Percentiles rank a stretch among this genome's conserved stretches.
Conservation (phyloP, 2,329 filamentous ascomycete species). For the Thielaviopsis punctulata region DNA sequence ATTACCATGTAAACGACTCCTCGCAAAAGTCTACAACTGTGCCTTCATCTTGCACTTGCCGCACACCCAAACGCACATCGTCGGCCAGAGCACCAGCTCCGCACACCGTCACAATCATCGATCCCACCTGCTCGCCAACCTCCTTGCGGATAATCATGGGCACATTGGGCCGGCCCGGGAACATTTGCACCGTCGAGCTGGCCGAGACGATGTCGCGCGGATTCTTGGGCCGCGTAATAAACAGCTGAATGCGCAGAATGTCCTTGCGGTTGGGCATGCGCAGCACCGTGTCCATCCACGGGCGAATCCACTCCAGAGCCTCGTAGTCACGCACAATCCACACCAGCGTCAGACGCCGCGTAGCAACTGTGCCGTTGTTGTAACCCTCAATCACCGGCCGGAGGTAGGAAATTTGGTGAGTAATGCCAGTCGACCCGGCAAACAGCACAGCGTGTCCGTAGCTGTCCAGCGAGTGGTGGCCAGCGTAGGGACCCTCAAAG, state of each 20-base stretch:
- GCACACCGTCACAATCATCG: constrained; percentile 74
- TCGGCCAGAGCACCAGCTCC: constrained; percentile 60
- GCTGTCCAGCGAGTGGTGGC: constrained; percentile 70
- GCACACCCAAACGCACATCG: constrained; percentile 53
- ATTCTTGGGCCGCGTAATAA: constrained; percentile 74
- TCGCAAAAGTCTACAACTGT: constrained; percentile 58
- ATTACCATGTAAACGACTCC: constrained; percentile 55
- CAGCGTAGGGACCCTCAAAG: constrained; percentile 79
- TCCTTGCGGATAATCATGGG: constrained; percentile 65
- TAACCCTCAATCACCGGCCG: constrained; percentile 57
- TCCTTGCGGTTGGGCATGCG: constrained; percentile 66
- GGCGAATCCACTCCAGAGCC: constrained; percentile 81
- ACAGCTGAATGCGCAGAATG: constrained; percentile 70
- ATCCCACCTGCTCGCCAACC: constrained; percentile 64
- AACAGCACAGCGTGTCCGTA: constrained; percentile 87
- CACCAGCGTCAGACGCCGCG: constrained; percentile 64
- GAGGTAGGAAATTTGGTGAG: constrained; percentile 81
- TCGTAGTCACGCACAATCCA: constrained; percentile 88
- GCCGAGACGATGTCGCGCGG: constrained; percentile 65
- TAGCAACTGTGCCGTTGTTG: constrained; percentile 56
- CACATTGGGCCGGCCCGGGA: constrained; percentile 74
- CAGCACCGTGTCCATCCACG: constrained; percentile 63
- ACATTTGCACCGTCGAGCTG: constrained; percentile 74
- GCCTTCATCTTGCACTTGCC: constrained; percentile 40
- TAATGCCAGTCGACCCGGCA: constrained; percentile 86